Base-by-base conservation (phyloP, 768 basidiomycete genomes). In the Boletus fagicola region DNA sequence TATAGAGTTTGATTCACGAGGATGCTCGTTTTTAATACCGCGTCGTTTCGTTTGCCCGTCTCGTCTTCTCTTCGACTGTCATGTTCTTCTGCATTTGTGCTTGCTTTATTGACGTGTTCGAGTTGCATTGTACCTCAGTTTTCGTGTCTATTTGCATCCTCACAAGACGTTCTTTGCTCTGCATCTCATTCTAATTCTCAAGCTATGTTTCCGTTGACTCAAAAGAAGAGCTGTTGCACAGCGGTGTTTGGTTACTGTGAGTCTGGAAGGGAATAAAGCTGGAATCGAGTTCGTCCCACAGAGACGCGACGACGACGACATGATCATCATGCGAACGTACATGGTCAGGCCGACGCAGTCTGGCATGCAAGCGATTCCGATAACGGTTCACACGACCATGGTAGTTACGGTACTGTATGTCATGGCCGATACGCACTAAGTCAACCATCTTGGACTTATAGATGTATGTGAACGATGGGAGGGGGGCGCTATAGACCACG, bases 121-220 rank as follows among this genome's bases (percentile, higher is more conserved):
- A 31, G 31, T 51, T 26, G 18, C 49, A 50, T 56, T 28, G 7
- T 36, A 30, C 24, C 31, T 11, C 13, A 22, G 40, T 43, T 50
- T 49, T 62, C 36, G 20, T 51, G 46, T 56, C 30, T 47, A 60
- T 47, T 24, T 24, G 45, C 53, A 57, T 51, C 28, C 15, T 38
- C 28, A 20, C 30, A 49, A 38, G 9, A 49, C 51, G 42, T 28
- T 51, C 49, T 51, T 54, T 44, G 22, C 56, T 64, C 45, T 54
- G 48, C 56, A 53, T 54, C 47, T 2, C 20, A 40, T 16, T 33
- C 39, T 47, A 31, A 30, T 24, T 16, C 24, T 36, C 22, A n/a
- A 48, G 26, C 35, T 11, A 52, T 36, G n/a, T 31, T 49, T 49
- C 5, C 3, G 35, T 54, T 28, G 30, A 50, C 28, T 48, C n/a